These are phyloP conservation scores for Monilinia aucupariae DNA, from an alignment of 2,329 filamentous ascomycete species.

Conservation along the genomic window DNA sequence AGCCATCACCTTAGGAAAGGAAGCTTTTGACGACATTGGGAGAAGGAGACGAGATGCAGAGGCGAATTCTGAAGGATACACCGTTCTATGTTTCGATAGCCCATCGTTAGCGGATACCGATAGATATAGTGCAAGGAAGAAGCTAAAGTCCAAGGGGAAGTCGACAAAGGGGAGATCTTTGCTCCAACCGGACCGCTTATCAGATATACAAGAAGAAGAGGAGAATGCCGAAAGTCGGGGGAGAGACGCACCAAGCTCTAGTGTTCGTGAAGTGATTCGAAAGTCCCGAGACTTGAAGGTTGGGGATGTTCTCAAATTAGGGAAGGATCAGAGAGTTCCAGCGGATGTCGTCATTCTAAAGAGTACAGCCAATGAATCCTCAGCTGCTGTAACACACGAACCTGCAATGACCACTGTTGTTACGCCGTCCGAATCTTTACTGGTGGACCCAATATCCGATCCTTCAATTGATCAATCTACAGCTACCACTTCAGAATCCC, in stretches of 20 bases:
- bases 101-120: slow-evolving; percentile 37
- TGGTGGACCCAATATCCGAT: slow-evolving; percentile 34
- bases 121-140: slow-evolving; percentile 39
- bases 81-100: slow-evolving; percentile 66
- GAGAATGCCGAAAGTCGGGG: slow-evolving; percentile 46
- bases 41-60: slow-evolving; percentile 82
- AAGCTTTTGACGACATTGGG: slow-evolving; percentile 89
- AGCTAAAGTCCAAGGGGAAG: slow-evolving; percentile 43
- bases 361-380: slow-evolving; percentile 59
- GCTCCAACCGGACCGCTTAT: slow-evolving; percentile 43
- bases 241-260: slow-evolving; percentile 42
- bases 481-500: slow-evolving; percentile 23
- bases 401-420: not conserved
- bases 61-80: slow-evolving; percentile 88
- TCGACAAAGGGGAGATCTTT: slow-evolving; percentile 37
- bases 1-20: slow-evolving; percentile 87
- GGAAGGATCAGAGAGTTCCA: slow-evolving; percentile 87
- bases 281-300: slow-evolving; percentile 87
- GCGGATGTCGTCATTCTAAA: slow-evolving; percentile 92
- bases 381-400: slow-evolving; percentile 24
- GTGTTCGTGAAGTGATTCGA: slow-evolving; percentile 63
- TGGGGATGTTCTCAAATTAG: slow-evolving; percentile 88
- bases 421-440: slow-evolving; percentile 23
- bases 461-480: slow-evolving; percentile 28
- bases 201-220: slow-evolving; percentile 67